phyloP scores from a whole-genome alignment of 495 filamentous ascomycete species.

The Recurvomyces mirabilis region DNA sequence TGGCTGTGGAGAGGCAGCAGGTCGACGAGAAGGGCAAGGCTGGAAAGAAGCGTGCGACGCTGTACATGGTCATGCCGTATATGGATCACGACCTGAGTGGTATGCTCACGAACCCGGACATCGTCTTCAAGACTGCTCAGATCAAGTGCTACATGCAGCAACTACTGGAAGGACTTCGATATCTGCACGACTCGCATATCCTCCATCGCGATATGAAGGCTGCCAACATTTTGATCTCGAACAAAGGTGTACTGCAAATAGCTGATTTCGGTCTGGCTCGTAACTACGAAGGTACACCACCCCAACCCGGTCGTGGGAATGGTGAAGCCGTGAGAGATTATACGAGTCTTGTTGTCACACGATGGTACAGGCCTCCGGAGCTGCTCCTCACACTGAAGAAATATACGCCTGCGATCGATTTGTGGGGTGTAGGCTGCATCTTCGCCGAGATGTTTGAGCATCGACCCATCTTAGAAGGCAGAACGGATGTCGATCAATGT shows the following conservation, averaged over 20 bases:
- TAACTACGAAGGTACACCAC: constrained; percentile 80
- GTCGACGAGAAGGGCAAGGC: constrained; percentile 15
- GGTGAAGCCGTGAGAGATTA: constrained; percentile 84
- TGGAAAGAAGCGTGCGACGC: constrained; percentile 70
- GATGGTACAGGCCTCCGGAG: constrained; percentile 96
- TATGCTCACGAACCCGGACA: constrained; percentile 84
- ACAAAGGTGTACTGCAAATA: constrained; percentile 86
- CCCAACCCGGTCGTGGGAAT: constrained; percentile 65
- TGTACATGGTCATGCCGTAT: constrained; percentile 98
- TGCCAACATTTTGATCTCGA: constrained; percentile 93
- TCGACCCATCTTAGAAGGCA: constrained; percentile 84
- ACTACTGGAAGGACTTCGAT: constrained; percentile 76
- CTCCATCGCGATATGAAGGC: constrained; percentile 98
- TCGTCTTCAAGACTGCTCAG: constrained; percentile 74
- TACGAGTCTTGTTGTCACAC: constrained; percentile 85
- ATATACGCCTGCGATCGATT: constrained; percentile 93
- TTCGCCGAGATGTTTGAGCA: constrained; percentile 97
- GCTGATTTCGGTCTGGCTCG: constrained; percentile 93
- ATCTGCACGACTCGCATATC: constrained; percentile 82
- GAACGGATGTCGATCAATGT: constrained; percentile 78
- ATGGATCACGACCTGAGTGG: constrained; percentile 98
- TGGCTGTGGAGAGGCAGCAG: constrained; percentile 82
- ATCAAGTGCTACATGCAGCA: constrained; percentile 98
- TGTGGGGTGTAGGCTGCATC: constrained; percentile 97
- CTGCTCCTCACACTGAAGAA: constrained; percentile 71